A percentile compares a stretch with the other conserved stretches of the same genome.
Conservation (phyloP, 1,139 yeast species). For the Kodamaea arcana region DNA sequence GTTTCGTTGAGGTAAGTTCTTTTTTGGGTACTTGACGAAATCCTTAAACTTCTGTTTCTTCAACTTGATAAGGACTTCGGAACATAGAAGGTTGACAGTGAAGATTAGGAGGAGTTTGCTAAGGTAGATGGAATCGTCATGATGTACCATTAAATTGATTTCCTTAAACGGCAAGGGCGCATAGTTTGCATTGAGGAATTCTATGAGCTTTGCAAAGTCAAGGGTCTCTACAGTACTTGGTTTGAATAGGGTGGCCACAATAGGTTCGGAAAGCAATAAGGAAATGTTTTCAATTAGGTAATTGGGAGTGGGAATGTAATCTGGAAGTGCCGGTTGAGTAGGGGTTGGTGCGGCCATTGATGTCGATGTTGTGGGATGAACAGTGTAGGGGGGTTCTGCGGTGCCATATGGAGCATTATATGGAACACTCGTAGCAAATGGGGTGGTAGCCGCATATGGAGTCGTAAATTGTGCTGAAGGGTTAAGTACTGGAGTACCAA, state of each 20-base stretch:
- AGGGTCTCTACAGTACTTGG: constrained; percentile 29
- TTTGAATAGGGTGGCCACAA: constrained; percentile 13
- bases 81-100: constrained; percentile 27
- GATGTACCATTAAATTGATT: constrained; percentile 21
- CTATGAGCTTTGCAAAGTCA: constrained; percentile 22
- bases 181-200: constrained; percentile 22
- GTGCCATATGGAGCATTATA: background rate
- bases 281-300: constrained; percentile 13
- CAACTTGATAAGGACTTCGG: constrained; percentile 31
- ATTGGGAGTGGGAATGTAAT: constrained; percentile 14
- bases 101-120: constrained; percentile 28
- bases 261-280: constrained; percentile 14
- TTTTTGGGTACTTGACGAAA: constrained; percentile 18
- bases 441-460: too few relatives aligned
- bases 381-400: constrained; percentile 2
- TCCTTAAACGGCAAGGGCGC: constrained; percentile 10
- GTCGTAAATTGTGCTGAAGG: too few relatives aligned
- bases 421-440: constrained; percentile 2
- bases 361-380: constrained; percentile 1
- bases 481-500: too few relatives aligned
- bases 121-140: constrained; percentile 30
- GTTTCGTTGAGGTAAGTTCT: constrained; percentile 13
- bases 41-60: constrained; percentile 23
- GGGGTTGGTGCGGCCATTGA: background rate
- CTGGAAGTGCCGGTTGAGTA: too few relatives aligned